These are phyloP conservation scores for Didymella sp. DNA, from an alignment of 2,329 filamentous ascomycete species.

Conservation along the genomic window DNA sequence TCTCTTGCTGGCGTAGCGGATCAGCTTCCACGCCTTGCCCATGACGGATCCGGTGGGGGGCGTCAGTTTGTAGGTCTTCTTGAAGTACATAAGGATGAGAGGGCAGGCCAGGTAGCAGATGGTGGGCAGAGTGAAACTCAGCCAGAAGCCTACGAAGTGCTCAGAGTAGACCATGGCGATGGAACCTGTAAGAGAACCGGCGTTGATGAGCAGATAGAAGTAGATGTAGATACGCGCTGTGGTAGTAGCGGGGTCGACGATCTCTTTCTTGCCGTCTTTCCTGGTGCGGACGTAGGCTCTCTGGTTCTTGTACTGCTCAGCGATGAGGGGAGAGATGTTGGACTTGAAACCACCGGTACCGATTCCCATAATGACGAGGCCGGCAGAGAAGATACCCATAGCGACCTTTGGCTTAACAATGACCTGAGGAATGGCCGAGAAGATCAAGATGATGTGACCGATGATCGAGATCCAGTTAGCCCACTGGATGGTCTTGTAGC, in stretches of 20 bases:
- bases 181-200: slow-evolving; percentile 49
- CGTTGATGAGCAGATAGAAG: slow-evolving; percentile 46
- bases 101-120: slow-evolving; percentile 66
- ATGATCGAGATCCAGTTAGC: slow-evolving; percentile 66
- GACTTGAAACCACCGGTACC: slow-evolving; percentile 75
- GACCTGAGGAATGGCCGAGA: slow-evolving; percentile 62
- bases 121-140: slow-evolving; percentile 73
- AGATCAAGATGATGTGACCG: slow-evolving; percentile 62
- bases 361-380: slow-evolving; percentile 68
- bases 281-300: slow-evolving; percentile 40
- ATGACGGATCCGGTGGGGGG: slow-evolving; percentile 76
- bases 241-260: slow-evolving; percentile 71
- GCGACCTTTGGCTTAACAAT: slow-evolving; percentile 59
- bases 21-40: slow-evolving; percentile 69
- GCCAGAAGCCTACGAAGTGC: slow-evolving; percentile 71
- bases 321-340: slow-evolving; percentile 64
- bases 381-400: slow-evolving; percentile 61
- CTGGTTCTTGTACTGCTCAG: slow-evolving; percentile 62
- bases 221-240: slow-evolving; percentile 66
- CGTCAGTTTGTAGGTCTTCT: slow-evolving; percentile 68
- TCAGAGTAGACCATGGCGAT: slow-evolving; percentile 50
- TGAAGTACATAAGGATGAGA: slow-evolving; percentile 65
- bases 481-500: slow-evolving; percentile 65
- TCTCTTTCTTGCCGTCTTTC: slow-evolving; percentile 58
- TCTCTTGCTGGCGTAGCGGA: slow-evolving; percentile 54